These are phyloP conservation scores for Alternaria atra DNA, from an alignment of 2,329 filamentous ascomycete species.

Conservation along the genomic window DNA sequence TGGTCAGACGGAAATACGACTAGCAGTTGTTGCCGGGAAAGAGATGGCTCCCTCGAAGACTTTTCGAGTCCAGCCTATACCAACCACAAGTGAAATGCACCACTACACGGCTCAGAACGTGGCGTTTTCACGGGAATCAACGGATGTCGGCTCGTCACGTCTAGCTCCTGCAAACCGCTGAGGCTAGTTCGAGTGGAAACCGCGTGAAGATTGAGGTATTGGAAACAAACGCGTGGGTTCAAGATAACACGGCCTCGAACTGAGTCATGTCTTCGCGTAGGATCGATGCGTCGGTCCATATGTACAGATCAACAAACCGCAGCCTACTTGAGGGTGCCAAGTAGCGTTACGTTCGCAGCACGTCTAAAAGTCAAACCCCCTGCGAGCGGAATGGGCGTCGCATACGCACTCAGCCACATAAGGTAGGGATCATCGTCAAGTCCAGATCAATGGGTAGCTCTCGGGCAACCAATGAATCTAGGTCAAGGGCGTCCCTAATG, in stretches of 20 bases:
- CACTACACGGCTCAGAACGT: slow-evolving; percentile 10
- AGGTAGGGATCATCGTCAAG: slow-evolving; percentile 10
- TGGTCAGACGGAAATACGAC: slow-evolving; percentile 13
- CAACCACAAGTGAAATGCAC: slow-evolving; percentile 14
- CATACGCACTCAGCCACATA: not conserved
- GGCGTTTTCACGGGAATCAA: slow-evolving; percentile 11
- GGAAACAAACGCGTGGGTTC: not conserved
- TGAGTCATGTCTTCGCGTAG: slow-evolving; percentile 22
- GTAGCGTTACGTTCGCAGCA: not conserved
- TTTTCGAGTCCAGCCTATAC: slow-evolving; percentile 1
- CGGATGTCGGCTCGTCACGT: slow-evolving; percentile 17
- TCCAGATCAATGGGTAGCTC: slow-evolving; percentile 4
- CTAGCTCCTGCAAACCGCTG: slow-evolving; percentile 13
- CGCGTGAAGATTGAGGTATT: not conserved
- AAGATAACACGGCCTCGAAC: not conserved
- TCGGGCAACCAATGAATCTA: not conserved
- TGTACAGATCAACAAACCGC: slow-evolving; percentile 4
- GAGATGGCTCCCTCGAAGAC: slow-evolving; percentile 14
- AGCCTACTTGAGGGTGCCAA: slow-evolving; percentile 2
- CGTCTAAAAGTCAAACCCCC: not conserved
- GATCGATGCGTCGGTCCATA: slow-evolving; percentile 13
- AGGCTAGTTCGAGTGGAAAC: slow-evolving; percentile 5
- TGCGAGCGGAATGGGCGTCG: not conserved
- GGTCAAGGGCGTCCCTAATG: not conserved
- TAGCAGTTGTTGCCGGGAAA: slow-evolving; percentile 6